These are phyloP conservation scores for Periglandula ipomoeae DNA, from an alignment of 2,329 filamentous ascomycete species.

Conservation along the genomic window DNA sequence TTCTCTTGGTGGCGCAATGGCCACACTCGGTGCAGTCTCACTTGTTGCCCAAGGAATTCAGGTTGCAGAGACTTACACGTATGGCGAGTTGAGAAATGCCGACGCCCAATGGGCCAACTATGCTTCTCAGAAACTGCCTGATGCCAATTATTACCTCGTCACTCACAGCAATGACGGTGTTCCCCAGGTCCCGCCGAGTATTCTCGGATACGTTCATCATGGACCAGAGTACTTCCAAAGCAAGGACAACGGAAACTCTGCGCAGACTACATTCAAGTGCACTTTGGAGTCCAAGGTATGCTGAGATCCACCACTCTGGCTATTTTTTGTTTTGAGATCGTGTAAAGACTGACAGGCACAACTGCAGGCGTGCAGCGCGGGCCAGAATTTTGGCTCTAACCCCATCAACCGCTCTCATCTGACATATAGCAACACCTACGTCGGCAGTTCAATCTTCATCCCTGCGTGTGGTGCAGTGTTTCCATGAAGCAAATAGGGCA, in stretches of 20 bases:
- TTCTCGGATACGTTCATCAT: conserved; percentile 4
- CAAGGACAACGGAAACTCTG: not conserved
- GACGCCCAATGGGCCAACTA: conserved; percentile 3
- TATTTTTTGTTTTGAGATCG: too few species aligned
- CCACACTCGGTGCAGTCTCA: not conserved
- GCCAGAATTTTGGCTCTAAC: conserved; percentile 3
- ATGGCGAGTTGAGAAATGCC: conserved; percentile 3
- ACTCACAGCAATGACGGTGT: conserved; percentile 6
- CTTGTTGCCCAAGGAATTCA: not conserved
- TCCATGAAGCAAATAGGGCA: not conserved
- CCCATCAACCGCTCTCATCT: conserved; percentile 5
- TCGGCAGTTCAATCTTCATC: conserved; percentile 4
- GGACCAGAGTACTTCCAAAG: conserved; percentile 4
- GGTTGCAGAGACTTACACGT: conserved; percentile 5
- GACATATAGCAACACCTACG: conserved; percentile 2
- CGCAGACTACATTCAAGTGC: conserved; percentile 1
- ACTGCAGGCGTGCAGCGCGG: conserved; percentile 1
- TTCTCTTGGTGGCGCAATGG: conserved; percentile 2
- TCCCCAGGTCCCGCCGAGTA: conserved; percentile 1
- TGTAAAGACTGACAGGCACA: not conserved
- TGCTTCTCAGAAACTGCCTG: not conserved
- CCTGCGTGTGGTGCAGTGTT: conserved; percentile 1
- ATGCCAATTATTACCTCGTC: not conserved
- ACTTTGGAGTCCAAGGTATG: not conserved
- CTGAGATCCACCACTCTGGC: too few species aligned